phyloP scores from a whole-genome alignment of 192 early-diverging fungal genomes.

The Phlyctochytrium bullatum region DNA sequence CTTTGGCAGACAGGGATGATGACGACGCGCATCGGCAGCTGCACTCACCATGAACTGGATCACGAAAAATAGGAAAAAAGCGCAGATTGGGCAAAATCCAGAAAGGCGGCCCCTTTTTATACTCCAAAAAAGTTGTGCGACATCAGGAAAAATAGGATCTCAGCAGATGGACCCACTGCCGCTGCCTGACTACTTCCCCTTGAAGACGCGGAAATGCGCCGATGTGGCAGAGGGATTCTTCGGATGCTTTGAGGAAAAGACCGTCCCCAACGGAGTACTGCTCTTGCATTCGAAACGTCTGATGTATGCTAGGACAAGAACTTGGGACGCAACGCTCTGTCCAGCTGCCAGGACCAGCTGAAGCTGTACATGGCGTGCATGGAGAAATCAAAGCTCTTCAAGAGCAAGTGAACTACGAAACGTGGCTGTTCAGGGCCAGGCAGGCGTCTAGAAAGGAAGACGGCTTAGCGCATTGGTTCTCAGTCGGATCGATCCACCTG shows the following conservation, averaged over 20 bases:
- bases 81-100: no score
- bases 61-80: neutral
- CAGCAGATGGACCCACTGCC: neutral
- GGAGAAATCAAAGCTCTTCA: neutral
- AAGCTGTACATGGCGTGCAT: neutral
- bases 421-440: neutral
- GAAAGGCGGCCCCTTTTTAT: neutral
- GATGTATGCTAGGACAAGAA: neutral
- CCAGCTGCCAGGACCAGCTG: neutral
- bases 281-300: neutral
- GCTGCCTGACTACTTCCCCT: neutral
- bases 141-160: no score
- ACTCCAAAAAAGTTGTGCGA: neutral
- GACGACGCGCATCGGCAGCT: neutral
- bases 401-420: neutral
- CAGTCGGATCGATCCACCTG: slow-evolving; percentile 33
- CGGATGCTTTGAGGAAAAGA: neutral
- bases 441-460: neutral
- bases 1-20: neutral
- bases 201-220: neutral
- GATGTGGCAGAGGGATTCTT: neutral
- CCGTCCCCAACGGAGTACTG: neutral
- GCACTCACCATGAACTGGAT: neutral
- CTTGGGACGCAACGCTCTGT: neutral
- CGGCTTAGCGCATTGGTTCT: neutral